These are phyloP conservation scores for Aspergillus phoenicis DNA, from an alignment of 2,329 filamentous ascomycete genomes.

Conservation along the genomic window DNA sequence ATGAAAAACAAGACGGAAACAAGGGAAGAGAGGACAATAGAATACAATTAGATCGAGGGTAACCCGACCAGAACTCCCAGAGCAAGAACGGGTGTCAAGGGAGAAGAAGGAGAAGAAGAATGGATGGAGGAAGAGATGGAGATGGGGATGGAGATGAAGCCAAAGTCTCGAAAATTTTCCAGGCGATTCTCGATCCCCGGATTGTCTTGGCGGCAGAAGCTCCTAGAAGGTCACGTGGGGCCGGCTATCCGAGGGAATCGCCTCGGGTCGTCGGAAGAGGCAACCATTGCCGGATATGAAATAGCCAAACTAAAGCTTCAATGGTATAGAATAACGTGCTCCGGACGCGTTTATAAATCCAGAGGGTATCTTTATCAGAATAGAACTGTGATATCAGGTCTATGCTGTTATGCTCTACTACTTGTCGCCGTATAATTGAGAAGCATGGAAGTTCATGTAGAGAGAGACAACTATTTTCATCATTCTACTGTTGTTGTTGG, in stretches of 20 bases:
- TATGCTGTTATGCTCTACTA: too few species aligned
- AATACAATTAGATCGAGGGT: slow-evolving; percentile 23
- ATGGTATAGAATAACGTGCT: too few species aligned
- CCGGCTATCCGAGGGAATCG: slow-evolving; percentile 29
- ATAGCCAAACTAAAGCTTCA: too few species aligned
- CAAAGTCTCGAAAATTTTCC: slow-evolving; percentile 48
- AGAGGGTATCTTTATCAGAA: too few species aligned
- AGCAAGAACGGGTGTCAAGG: slow-evolving; percentile 36
- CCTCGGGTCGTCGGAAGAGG: slow-evolving; percentile 27
- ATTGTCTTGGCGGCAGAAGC: slow-evolving; percentile 48
- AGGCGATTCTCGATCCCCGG: slow-evolving; percentile 43
- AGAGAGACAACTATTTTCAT: too few species aligned
- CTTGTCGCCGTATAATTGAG: too few species aligned
- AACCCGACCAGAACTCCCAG: slow-evolving; percentile 39
- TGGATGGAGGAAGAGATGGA: slow-evolving; percentile 31
- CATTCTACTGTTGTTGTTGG: too few species aligned
- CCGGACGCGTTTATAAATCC: too few species aligned
- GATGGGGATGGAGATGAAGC: slow-evolving; percentile 38
- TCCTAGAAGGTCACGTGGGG: slow-evolving; percentile 47
- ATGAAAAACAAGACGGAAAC: slow-evolving; percentile 25
- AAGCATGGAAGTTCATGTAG: too few species aligned
- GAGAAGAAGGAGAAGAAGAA: slow-evolving; percentile 35
- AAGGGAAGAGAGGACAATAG: slow-evolving; percentile 25
- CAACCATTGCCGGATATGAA: neutral
- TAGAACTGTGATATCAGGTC: too few species aligned